These are phyloP conservation scores for Candida coquimbonensis DNA, from an alignment of 805 yeast genomes.

Conservation along the genomic window DNA sequence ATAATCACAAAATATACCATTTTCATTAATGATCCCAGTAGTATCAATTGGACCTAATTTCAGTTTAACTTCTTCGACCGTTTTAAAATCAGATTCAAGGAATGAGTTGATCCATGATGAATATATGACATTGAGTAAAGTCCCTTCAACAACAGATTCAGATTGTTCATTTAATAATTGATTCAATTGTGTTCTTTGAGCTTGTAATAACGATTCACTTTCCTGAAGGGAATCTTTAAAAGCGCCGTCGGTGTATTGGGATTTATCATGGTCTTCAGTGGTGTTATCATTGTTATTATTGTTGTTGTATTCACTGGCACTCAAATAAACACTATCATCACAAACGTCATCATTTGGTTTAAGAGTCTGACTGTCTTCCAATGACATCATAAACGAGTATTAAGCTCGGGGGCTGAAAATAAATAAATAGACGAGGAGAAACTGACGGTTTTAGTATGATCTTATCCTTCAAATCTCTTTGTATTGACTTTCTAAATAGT, in stretches of 20 bases:
- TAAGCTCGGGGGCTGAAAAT: too few species aligned
- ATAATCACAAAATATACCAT: conserved; percentile 36
- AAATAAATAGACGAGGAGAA: too few species aligned
- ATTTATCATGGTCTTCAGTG: background rate
- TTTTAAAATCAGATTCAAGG: conserved; percentile 3
- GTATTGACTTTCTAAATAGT: too few species aligned
- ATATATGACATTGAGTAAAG: conserved; percentile 11
- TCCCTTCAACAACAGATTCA: conserved; percentile 9
- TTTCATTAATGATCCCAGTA: conserved; percentile 29
- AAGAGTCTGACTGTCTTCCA: background rate
- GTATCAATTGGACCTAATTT: conserved; percentile 36
- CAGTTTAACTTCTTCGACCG: conserved; percentile 6
- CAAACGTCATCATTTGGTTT: background rate
- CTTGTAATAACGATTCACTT: conserved; percentile 1
- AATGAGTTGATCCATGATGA: conserved; percentile 13
- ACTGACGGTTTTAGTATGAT: too few species aligned
- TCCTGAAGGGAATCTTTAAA: background rate
- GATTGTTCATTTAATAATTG: conserved; percentile 5
- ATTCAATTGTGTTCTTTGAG: conserved; percentile 12
- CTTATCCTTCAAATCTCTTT: too few species aligned
- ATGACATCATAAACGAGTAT: background rate
- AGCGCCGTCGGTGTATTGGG: background rate
- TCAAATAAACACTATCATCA: conserved; percentile 2
- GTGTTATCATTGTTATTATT: background rate
- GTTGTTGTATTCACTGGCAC: background rate